phyloP scores from a whole-genome alignment of 257 asterid species.

The Eucommia ulmoides region DNA sequence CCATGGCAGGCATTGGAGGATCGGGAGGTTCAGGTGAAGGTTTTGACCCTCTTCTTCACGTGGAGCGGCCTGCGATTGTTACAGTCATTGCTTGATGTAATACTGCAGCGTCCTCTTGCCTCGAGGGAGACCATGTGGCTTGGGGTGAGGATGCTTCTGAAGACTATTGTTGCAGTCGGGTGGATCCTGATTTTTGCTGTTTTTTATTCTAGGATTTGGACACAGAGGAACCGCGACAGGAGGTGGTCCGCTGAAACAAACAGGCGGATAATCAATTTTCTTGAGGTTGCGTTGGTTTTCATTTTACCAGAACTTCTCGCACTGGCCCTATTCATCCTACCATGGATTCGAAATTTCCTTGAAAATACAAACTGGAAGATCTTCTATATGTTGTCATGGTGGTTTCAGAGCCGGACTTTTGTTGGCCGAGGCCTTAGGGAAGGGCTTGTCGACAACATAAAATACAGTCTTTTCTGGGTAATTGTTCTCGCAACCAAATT shows the following conservation, averaged over 20 bases:
- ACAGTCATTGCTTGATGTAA: slow-evolving; percentile 77
- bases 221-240: slow-evolving; percentile 40
- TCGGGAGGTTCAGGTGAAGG: slow-evolving; percentile 64
- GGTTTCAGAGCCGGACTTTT: slow-evolving; percentile 90
- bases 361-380: slow-evolving; percentile 93
- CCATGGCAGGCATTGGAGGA: slow-evolving; percentile 77
- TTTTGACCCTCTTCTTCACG: slow-evolving; percentile 71
- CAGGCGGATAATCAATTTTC: slow-evolving; percentile 49
- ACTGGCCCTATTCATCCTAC: slow-evolving; percentile 59
- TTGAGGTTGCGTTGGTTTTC: slow-evolving; percentile 59
- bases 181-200: slow-evolving; percentile 88
- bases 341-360: slow-evolving; percentile 82
- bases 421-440: slow-evolving; percentile 98
- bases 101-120: slow-evolving; percentile 74
- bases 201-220: slow-evolving; percentile 67
- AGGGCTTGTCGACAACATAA: slow-evolving; percentile 83
- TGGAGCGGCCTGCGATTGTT: slow-evolving; percentile 86
- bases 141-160: slow-evolving; percentile 80
- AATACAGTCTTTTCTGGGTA: slow-evolving; percentile 81
- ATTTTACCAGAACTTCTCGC: slow-evolving; percentile 80
- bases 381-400: slow-evolving; percentile 79
- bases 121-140: slow-evolving; percentile 81
- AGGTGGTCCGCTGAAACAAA: slow-evolving; percentile 37
- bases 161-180: slow-evolving; percentile 59
- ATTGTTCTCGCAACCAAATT: slow-evolving; percentile 78